phyloP scores from a whole-genome alignment of 2,329 filamentous ascomycete genomes.

The Colletotrichum limetticola region DNA sequence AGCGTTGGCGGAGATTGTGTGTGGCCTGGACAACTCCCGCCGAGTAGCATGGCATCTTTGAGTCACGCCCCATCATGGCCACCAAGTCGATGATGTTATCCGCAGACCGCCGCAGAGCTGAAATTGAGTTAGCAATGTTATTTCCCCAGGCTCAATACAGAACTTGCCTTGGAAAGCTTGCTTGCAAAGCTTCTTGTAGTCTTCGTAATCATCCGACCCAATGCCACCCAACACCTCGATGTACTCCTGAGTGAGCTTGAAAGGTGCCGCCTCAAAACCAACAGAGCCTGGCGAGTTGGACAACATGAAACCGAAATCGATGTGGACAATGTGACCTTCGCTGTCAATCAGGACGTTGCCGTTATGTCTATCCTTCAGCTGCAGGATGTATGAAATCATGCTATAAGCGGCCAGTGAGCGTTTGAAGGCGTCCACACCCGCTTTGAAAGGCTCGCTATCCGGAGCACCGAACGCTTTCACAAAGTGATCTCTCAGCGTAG shows the following conservation, averaged over 20 bases:
- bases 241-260: conserved; percentile 88
- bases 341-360: conserved; percentile 89
- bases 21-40: conserved; percentile 79
- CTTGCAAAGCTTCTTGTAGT: conserved; percentile 84
- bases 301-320: conserved; percentile 91
- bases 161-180: conserved; percentile 81
- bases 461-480: conserved; percentile 80
- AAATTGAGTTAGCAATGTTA: not conserved
- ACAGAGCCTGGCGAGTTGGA: conserved; percentile 87
- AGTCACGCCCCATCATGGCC: conserved; percentile 84
- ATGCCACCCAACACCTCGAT: conserved; percentile 84
- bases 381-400: conserved; percentile 84
- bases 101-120: conserved; percentile 79
- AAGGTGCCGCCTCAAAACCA: conserved; percentile 87
- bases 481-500: conserved; percentile 85
- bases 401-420: conserved; percentile 87
- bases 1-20: conserved; percentile 75
- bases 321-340: conserved; percentile 87
- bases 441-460: conserved; percentile 75
- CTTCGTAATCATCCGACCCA: conserved; percentile 75
- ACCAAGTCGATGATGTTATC: conserved; percentile 86
- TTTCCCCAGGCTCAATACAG: not conserved
- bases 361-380: conserved; percentile 88
- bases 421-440: conserved; percentile 82
- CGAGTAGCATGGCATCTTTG: conserved; percentile 86